Evolutionary conservation across 2,329 filamentous ascomycete species (phyloP).

Genomic region (Madurella fahalii): DNA sequence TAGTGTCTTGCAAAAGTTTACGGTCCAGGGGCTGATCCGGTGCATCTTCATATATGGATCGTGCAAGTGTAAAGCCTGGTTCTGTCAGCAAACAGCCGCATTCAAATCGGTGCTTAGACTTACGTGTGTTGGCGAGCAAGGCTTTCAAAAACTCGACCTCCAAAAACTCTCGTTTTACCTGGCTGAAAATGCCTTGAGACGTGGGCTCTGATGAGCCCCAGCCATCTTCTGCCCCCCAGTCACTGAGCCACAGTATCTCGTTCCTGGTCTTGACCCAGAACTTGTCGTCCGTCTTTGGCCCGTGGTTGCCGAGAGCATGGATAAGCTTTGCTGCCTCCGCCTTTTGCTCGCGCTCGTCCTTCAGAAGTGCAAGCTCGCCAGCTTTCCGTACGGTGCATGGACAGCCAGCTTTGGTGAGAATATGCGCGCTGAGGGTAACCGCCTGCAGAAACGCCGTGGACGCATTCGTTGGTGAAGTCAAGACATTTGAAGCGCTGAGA

Average conservation of each 20-base stretch:
- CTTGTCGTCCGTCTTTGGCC: constrained; percentile 56
- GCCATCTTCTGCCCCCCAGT: constrained; percentile 59
- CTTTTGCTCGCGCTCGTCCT: constrained; percentile 61
- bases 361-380: constrained; percentile 61
- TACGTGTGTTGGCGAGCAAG: constrained; percentile 59
- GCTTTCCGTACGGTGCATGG: constrained; percentile 50
- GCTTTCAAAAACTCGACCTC: constrained; percentile 69
- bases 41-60: constrained; percentile 56
- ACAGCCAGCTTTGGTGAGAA: constrained; percentile 49
- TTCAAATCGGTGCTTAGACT: constrained; percentile 28
- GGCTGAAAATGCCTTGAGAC: constrained; percentile 53
- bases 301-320: constrained; percentile 45
- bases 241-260: constrained; percentile 68
- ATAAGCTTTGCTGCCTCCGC: constrained; percentile 57
- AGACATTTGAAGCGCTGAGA: constrained; percentile 54
- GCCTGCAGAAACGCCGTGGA: constrained; percentile 59
- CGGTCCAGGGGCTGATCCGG: constrained; percentile 46
- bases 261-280: constrained; percentile 60
- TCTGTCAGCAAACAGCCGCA: constrained; percentile 3
- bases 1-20: constrained; percentile 53
- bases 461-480: constrained; percentile 57
- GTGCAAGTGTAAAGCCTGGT: constrained; percentile 58
- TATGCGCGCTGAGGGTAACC: constrained; percentile 57
- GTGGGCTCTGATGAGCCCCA: constrained; percentile 20
- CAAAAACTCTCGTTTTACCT: constrained; percentile 56